A percentile compares a stretch with the other conserved stretches of the same genome.
These are phyloP conservation scores for Mycena filopes DNA, from an alignment of 768 basidiomycete genomes.

Conservation along the genomic window DNA sequence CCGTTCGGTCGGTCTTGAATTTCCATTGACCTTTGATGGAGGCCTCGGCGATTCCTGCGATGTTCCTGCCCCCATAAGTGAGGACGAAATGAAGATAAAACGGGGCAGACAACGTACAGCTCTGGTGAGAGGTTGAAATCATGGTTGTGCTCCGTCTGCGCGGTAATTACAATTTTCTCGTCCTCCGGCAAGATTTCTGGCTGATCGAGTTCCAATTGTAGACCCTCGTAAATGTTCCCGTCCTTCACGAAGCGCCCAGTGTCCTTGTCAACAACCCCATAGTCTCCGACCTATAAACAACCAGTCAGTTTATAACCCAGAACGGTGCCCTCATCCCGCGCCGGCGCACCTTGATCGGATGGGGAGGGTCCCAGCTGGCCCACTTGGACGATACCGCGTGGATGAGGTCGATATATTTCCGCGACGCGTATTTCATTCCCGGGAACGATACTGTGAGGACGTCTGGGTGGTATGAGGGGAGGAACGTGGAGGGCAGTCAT, in stretches of 20 bases:
- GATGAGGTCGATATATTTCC: constrained; percentile 51
- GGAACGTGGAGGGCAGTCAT: no score
- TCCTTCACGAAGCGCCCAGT: constrained; percentile 44
- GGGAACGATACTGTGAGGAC: no score
- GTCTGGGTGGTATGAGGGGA: no score
- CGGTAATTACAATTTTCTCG: constrained; percentile 37
- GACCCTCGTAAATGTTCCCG: constrained; percentile 45
- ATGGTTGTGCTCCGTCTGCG: constrained; percentile 34
- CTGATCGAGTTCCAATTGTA: constrained; percentile 25
- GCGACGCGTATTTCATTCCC: constrained; percentile 31
- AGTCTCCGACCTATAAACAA: constrained; percentile 53
- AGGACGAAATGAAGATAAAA: neutral
- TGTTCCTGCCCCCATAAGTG: neutral
- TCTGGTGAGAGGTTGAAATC: constrained; percentile 30
- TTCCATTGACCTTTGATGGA: constrained; percentile 48
- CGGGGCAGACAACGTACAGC: constrained; percentile 23
- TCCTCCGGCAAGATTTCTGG: constrained; percentile 33
- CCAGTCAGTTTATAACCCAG: neutral
- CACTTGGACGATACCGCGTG: constrained; percentile 44
- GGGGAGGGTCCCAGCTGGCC: constrained; percentile 51
- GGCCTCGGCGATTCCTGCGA: constrained; percentile 41
- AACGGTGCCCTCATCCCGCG: neutral
- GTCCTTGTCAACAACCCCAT: constrained; percentile 40
- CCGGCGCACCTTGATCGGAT: constrained; percentile 36
- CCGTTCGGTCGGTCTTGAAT: constrained; percentile 41